Percentiles rank a stretch among this genome's conserved stretches.
Conservation (phyloP, 495 filamentous ascomycete genomes). For the Immersiella caudata region DNA sequence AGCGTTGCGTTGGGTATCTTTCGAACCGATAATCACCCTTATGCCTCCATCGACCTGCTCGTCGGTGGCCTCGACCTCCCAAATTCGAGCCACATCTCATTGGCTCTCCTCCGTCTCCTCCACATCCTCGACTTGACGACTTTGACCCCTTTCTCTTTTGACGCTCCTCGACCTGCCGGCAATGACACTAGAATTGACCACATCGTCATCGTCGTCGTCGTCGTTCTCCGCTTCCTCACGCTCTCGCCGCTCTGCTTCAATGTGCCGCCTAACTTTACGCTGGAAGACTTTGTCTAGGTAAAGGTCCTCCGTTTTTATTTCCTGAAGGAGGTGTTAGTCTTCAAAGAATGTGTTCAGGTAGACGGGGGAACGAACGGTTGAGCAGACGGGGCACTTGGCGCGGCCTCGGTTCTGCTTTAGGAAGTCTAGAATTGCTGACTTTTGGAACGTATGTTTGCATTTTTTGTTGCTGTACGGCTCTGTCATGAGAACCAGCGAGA, state of each 20-base stretch:
- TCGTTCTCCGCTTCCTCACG: conserved; percentile 32
- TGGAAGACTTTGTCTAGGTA: conserved; percentile 46
- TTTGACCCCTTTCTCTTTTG: conserved; percentile 28
- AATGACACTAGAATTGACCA: conserved; percentile 27
- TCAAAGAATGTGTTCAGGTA: neutral
- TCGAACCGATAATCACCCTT: too few species aligned
- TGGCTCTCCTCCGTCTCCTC: conserved; percentile 20
- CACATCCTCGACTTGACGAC: conserved; percentile 22
- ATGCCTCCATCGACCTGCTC: neutral
- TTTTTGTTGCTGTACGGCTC: conserved; percentile 75
- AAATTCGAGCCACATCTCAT: neutral
- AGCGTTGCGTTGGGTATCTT: too few species aligned
- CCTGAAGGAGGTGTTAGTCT: conserved; percentile 31
- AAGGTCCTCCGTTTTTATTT: conserved; percentile 41
- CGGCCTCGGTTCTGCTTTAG: conserved; percentile 46
- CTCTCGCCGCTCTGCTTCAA: conserved; percentile 33
- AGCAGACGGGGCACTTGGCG: conserved; percentile 49
- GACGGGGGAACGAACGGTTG: conserved; percentile 47
- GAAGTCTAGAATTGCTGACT: conserved; percentile 67
- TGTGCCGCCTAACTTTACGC: conserved; percentile 46
- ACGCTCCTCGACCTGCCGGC: conserved; percentile 28
- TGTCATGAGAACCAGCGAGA: conserved; percentile 73
- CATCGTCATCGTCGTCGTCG: conserved; percentile 32
- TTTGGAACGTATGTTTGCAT: conserved; percentile 85
- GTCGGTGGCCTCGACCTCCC: neutral